Conservation (phyloP, 2,329 filamentous ascomycete species). For the Trichothecium sympodiale region DNA sequence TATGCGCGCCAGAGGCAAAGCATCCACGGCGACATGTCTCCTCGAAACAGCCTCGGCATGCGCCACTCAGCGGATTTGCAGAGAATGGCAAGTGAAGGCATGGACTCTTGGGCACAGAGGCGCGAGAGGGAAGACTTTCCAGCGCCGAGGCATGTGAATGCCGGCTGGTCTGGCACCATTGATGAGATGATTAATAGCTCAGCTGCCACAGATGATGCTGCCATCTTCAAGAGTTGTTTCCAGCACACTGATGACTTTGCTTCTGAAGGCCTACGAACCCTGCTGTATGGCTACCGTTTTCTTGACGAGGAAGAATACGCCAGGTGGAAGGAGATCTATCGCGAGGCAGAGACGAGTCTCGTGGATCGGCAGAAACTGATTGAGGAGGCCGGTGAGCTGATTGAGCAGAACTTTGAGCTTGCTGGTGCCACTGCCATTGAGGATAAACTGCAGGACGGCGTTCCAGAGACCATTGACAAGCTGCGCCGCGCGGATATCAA, state of each 20-base stretch:
- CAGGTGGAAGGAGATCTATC: conserved; percentile 67
- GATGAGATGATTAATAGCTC: conserved; percentile 40
- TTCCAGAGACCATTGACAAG: conserved; percentile 87
- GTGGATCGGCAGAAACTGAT: conserved; percentile 68
- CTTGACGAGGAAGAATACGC: conserved; percentile 64
- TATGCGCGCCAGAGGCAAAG: conserved; percentile 23
- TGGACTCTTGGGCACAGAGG: neutral
- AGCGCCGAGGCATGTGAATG: no score
- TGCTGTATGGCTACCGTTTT: conserved; percentile 74
- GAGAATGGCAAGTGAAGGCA: conserved; percentile 2
- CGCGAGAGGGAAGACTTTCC: no score
- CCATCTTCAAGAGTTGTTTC: conserved; percentile 75
- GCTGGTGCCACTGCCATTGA: conserved; percentile 86
- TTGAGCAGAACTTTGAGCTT: conserved; percentile 73
- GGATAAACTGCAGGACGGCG: conserved; percentile 82
- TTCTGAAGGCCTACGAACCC: conserved; percentile 73
- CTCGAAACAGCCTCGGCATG: conserved; percentile 27
- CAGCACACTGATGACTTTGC: conserved; percentile 85
- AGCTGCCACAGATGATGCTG: conserved; percentile 47
- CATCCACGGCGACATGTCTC: conserved; percentile 19
- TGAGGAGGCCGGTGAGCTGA: conserved; percentile 68
- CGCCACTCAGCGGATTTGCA: conserved; percentile 6
- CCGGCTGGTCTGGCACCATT: neutral
- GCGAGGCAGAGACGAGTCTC: conserved; percentile 73
- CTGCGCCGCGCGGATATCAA: conserved; percentile 81